phyloP scores from a whole-genome alignment of 2,329 filamentous ascomycete species.

The Chrysoporthe austroafricana region DNA sequence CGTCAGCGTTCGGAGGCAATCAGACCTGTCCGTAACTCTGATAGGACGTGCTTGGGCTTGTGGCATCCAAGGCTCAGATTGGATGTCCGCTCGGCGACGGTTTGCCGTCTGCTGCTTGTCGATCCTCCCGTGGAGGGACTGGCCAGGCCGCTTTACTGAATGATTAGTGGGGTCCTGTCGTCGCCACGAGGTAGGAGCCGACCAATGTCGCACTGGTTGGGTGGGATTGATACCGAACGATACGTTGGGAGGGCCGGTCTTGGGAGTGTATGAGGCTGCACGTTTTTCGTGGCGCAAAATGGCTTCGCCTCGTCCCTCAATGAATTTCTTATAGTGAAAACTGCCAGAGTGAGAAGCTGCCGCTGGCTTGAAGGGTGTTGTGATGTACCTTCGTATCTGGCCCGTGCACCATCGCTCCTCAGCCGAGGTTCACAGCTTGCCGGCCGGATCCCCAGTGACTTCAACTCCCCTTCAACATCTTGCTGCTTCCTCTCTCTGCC shows the following conservation, averaged over 20 bases:
- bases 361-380: neutral
- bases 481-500: neutral
- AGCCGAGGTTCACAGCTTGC: constrained; percentile 25
- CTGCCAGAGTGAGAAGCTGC: neutral
- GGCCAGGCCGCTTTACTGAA: constrained; percentile 12
- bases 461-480: neutral
- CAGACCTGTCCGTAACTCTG: neutral
- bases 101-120: neutral
- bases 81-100: neutral
- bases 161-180: constrained; percentile 10
- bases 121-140: constrained; percentile 2
- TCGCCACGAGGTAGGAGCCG: constrained; percentile 6
- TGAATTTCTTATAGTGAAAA: neutral
- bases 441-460: constrained; percentile 8
- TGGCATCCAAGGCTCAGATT: neutral
- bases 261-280: neutral
- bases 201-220: neutral
- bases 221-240: neutral
- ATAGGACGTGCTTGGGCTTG: constrained; percentile 1
- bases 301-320: neutral
- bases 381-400: constrained; percentile 16
- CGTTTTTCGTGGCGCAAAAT: neutral
- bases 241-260: neutral
- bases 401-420: constrained; percentile 16
- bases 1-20: neutral